Base-by-base conservation (phyloP, 2,329 filamentous ascomycete species). In the Cladosporium cucumerinum region DNA sequence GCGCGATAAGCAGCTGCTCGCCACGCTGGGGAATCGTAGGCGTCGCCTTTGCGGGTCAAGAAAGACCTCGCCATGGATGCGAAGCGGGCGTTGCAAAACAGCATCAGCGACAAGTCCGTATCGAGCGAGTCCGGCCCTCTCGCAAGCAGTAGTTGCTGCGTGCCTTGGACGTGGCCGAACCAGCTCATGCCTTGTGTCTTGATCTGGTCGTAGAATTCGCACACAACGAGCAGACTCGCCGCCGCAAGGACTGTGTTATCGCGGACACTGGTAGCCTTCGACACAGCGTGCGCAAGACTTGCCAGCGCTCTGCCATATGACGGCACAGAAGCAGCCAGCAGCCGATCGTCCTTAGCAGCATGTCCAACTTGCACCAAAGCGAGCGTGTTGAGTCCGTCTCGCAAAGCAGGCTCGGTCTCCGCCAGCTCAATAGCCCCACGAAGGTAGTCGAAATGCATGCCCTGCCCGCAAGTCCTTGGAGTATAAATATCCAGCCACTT, bases 1-100 rank as follows among this genome's bases (percentile, higher is more conserved):
- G 65, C 66, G 16, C 67, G 64, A 61, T 67, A 72, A n/a, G 70
- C 71, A 4, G 46, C 54, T 5, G 46, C 59, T 54, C 66, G 30
- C 66, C 66, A 68, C 34, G 55, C 61, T 1, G 66, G 66, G 11
- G 61, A 46, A 1, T 64, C 65, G 36, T 66, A 68, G 1, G 55
- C 10, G 23, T 63, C 36, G 6, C 36, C 60, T 36, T 66, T 68
- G 14, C 66, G 55, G 34, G 60, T 46, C n/a, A 65, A 21, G 30
- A 57, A 57, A 18, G 61, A 66, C 32, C 66, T 60, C 1, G 66
- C 58, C 34, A 65, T 48, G 21, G 63, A 64, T 16, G 48, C 46
- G n/a, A 66, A 63, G 10, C 66, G 57, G 3, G 66, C 65, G 16
- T 68, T 66, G 26, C 61, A 65, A 34, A 63, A 68, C 5, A 68